phyloP scores from a whole-genome alignment of 768 basidiomycete species.

The Naganishia vaughanmartiniae region DNA sequence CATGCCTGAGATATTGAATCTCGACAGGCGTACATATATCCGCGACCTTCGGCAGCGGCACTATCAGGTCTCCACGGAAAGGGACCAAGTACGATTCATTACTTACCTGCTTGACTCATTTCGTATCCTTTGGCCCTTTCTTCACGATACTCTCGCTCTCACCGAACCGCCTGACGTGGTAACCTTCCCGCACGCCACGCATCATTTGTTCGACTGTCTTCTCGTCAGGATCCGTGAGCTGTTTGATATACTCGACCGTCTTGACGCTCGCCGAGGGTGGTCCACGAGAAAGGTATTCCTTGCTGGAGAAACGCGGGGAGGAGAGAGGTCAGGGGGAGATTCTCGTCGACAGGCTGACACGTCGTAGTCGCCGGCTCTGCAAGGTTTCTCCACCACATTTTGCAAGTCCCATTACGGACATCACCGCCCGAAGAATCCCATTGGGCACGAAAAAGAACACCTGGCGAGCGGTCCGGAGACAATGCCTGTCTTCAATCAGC shows the following conservation, averaged over 20 bases:
- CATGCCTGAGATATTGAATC: too few relatives aligned
- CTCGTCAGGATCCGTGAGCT: slow-evolving; percentile 35
- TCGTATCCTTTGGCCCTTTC: slow-evolving; percentile 11
- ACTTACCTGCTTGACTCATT: neutral
- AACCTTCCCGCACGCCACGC: slow-evolving; percentile 10
- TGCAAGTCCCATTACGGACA: too few relatives aligned
- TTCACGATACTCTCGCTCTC: slow-evolving; percentile 19
- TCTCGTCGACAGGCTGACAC: too few relatives aligned
- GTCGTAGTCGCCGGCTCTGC: too few relatives aligned
- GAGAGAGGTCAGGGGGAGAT: neutral
- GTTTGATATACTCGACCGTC: slow-evolving; percentile 39
- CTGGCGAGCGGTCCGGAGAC: too few relatives aligned
- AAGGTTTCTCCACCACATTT: too few relatives aligned
- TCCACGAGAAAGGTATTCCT: slow-evolving; percentile 35
- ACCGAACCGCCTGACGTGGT: slow-evolving; percentile 15
- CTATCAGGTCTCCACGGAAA: neutral
- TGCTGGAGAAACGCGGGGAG: slow-evolving; percentile 21
- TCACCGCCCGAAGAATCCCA: too few relatives aligned
- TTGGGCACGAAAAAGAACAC: too few relatives aligned
- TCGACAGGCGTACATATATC: too few relatives aligned
- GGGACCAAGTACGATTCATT: neutral
- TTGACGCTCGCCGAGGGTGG: slow-evolving; percentile 43
- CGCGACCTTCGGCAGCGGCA: too few relatives aligned
- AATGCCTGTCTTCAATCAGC: too few relatives aligned
- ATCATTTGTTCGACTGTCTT: slow-evolving; percentile 34